A percentile compares a stretch with the other conserved stretches of the same genome.
phyloP scores from a whole-genome alignment of 2,329 filamentous ascomycete genomes.

The Colletotrichum sansevieriae region DNA sequence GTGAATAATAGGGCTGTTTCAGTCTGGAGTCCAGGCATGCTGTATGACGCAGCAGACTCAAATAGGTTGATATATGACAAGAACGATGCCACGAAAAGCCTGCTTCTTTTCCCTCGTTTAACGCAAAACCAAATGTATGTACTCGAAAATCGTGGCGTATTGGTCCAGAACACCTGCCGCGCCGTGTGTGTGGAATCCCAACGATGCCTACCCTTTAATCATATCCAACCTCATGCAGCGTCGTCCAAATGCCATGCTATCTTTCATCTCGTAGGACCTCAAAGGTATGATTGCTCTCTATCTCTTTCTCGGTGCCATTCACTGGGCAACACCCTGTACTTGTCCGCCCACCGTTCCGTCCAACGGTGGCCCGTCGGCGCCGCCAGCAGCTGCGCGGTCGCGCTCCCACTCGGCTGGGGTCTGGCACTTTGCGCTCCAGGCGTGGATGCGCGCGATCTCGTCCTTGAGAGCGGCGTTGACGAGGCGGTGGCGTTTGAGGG shows the following conservation, averaged over 20 bases:
- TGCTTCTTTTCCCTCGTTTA: conserved; percentile 34
- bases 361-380: conserved; percentile 52
- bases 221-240: conserved; percentile 4
- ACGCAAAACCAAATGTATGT: conserved; percentile 15
- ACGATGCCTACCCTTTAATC: conserved; percentile 10
- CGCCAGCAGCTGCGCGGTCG: conserved; percentile 59
- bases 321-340: conserved; percentile 53
- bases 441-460: conserved; percentile 92
- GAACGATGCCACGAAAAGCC: conserved; percentile 41
- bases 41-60: conserved; percentile 32
- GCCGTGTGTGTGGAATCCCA: conserved; percentile 16
- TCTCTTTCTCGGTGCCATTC: not conserved
- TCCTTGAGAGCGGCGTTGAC: conserved; percentile 87
- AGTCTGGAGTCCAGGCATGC: conserved; percentile 39
- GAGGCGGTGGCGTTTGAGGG: conserved; percentile 86
- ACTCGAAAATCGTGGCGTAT: conserved; percentile 15
- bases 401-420: conserved; percentile 91
- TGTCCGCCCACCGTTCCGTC: conserved; percentile 60
- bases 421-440: conserved; percentile 94
- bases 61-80: conserved; percentile 42
- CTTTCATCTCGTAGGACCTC: not conserved
- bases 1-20: conserved; percentile 23
- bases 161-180: conserved; percentile 25
- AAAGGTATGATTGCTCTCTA: not conserved
- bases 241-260: conserved; percentile 9